Conservation (phyloP, 1,284 basidiomycete species). For the Apiotrichum gracile region DNA sequence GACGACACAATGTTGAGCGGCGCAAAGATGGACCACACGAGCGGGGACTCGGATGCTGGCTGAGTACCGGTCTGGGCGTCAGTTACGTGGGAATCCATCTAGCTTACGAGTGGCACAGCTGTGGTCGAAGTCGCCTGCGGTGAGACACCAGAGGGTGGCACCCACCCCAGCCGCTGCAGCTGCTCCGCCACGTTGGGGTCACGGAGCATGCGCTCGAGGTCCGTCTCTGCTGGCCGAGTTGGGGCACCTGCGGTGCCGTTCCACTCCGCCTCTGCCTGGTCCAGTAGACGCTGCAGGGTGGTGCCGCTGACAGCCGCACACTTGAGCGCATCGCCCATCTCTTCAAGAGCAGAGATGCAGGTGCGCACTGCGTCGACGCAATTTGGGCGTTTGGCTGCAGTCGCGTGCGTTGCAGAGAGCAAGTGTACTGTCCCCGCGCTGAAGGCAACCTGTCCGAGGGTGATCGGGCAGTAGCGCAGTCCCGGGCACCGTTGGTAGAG, state of each 20-base stretch:
- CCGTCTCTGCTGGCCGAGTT: background rate
- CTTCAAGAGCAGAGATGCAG: conserved; percentile 17
- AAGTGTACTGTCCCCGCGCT: conserved; percentile 30
- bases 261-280: too few species aligned
- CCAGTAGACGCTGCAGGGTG: conserved; percentile 8
- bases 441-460: conserved; percentile 29
- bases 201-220: conserved; percentile 11
- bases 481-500: conserved; percentile 25
- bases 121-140: background rate
- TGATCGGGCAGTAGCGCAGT: conserved; percentile 28
- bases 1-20: too few species aligned
- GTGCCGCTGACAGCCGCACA: conserved; percentile 5
- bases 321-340: conserved; percentile 17
- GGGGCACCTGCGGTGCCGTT: background rate
- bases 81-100: too few species aligned
- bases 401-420: conserved; percentile 21
- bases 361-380: conserved; percentile 11
- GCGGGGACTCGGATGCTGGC: too few species aligned
- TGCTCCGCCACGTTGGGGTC: conserved; percentile 14
- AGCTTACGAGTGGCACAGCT: background rate
- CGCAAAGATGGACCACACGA: too few species aligned
- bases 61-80: too few species aligned
- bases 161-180: conserved; percentile 17
- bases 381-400: conserved; percentile 7
- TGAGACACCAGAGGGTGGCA: conserved; percentile 5